Evolutionary conservation across 78 protist genomes (phyloP).

Genomic region (Guillardia theta): DNA sequence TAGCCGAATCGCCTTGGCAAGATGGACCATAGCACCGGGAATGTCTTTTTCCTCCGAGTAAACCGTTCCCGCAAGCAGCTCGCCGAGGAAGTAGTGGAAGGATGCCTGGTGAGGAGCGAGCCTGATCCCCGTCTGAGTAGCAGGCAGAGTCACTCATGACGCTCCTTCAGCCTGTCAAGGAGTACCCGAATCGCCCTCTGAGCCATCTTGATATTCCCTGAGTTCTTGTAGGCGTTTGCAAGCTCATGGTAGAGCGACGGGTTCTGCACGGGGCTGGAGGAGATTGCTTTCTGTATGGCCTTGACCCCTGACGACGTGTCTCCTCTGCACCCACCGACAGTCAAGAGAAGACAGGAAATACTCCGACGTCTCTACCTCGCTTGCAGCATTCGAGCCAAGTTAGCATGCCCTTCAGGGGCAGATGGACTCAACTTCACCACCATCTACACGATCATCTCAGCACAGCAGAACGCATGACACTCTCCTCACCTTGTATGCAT

Average conservation of each 20-base stretch:
- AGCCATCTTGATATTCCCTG: too few relatives aligned
- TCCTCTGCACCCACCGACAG: not conserved
- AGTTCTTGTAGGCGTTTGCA: not conserved
- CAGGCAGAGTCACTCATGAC: not conserved
- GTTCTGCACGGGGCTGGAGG: not conserved
- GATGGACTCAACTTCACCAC: not conserved
- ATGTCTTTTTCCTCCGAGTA: slow-evolving; percentile 2
- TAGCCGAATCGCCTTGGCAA: not conserved
- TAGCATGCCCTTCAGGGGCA: not conserved
- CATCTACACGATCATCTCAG: too few relatives aligned
- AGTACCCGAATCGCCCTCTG: too few relatives aligned
- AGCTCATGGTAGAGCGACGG: not conserved
- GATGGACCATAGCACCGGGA: not conserved
- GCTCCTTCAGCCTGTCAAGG: not conserved
- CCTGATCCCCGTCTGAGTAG: not conserved
- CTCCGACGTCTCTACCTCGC: not conserved
- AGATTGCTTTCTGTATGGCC: not conserved
- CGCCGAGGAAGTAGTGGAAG: not conserved
- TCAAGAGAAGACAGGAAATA: not conserved
- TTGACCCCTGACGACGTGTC: not conserved
- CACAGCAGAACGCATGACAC: too few relatives aligned
- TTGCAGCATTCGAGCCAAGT: not conserved
- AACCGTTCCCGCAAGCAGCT: not conserved
- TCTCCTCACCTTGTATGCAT: too few relatives aligned
- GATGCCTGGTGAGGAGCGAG: not conserved